Evolutionary conservation across 345 rosid species (phyloP), one percentile per base, ranked within the genome.

Genomic region (Linum usitatissimum): DNA sequence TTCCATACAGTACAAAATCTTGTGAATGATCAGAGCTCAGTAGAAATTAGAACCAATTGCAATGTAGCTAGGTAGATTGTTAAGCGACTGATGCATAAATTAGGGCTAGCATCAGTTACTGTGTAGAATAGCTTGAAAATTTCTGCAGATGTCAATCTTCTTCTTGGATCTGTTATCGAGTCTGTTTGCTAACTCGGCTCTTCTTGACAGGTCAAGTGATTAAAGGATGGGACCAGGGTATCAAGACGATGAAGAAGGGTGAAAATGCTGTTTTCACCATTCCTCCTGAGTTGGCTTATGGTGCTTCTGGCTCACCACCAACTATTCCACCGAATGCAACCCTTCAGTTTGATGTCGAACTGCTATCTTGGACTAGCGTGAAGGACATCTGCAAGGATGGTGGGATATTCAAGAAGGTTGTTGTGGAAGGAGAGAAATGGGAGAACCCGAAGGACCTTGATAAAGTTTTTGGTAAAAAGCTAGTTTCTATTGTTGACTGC

Each of bases 181-280:
- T 19, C 9, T 55, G 14, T 18, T 7, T 45, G 51, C 17, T 45
- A 15, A 45, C 17, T 15, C 51, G 15, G 51, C 10, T 45, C 21
- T 18, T 18, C 30, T 55, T 20, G n/a, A 19, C 59, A 55, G 59
- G 59, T n/a, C 59, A 55, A 55, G 59, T 55, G 28, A 55, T 55
- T 23, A 90, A 90, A 71, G 99, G 99, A 68, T 94, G 99, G 99
- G 99, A 94, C 68, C 78, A 69, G 57, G 99, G 99, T 57, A 84
- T 94, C 59, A 94, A 90, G 76, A 90, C 96, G 17, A 94, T 94
- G 99, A 94, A 88, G 63, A 60, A 60, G 18, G 63, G 63, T 17
- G 63, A 60, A 38, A 60, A 60, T 36, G 49, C 63, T 18, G 10
- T 60, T 18, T 60, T 60, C 63, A 60, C 63, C 3, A 60, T 60